Base-by-base conservation (phyloP, 83 land plant species). In the Picea mariana region DNA sequence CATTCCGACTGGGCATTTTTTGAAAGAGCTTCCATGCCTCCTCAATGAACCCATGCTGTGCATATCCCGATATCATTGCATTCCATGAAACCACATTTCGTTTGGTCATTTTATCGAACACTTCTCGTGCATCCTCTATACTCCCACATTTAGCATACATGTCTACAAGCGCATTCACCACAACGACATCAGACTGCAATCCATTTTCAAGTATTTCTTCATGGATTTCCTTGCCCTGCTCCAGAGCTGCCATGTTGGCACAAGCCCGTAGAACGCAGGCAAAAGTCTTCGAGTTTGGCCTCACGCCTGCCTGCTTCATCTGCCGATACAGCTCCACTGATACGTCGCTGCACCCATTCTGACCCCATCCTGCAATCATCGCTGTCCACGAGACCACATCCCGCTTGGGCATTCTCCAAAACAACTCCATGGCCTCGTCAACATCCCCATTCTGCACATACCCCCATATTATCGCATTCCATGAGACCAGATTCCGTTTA, bases 401-500 rank as follows among this genome's bases (percentile, higher is more conserved):
- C 58, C 59, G 59, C 21, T 31, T 15, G 3, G 82, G 59, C 13
- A 40, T 42, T 7, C 21, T 64, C 21, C 67, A 23, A 23, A 64
- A 64, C 8, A 83, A 75, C 47, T 67, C 58, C 17, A 83, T 47
- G 11, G 91, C 91, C 66, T 85, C 52, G 16, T 72, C 27, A 42
- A 68, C 67, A 44, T 71, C 77, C 23, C 88, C 84, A 79, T 44
- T 78, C 23, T 77, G 79, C 15, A 15, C 42, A 75, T 82, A 89
- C 20, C 86, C 75, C n/a, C 75, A 75, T 71, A 89, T 84, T 69
- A 86, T n/a, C 15, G 86, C 68, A 81, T 80, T 89, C 90, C 90
- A 89, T 67, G 90, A 84, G 11, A 89, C 81, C 26, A 84, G 6
- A 81, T 88, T 87, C 73, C 85, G 80, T 27, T 81, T 65, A 27